Evolutionary conservation across 2,329 filamentous ascomycete species (phyloP), one percentile per base, ranked within the genome.

Genomic region (Tolypocladium ophioglossoides): DNA sequence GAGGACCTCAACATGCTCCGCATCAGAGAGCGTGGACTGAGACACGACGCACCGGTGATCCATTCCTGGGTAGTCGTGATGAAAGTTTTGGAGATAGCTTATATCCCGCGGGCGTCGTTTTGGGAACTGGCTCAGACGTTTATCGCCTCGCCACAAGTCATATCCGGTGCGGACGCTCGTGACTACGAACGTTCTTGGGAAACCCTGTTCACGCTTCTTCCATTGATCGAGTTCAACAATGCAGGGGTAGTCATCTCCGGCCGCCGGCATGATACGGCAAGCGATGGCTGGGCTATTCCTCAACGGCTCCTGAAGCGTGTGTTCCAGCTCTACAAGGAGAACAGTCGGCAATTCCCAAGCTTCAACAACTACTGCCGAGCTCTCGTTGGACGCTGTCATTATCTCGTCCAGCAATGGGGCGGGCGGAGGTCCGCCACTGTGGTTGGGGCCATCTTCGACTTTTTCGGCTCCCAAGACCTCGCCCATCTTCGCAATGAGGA

Each of bases 321-420:
- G 14, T 83, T 86, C 53, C 68, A 78, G 22, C 62, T 84, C 2
- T 87, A 86, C 62, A 72, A 74, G 56, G 67, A 68, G n/a, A 80
- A 83, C 53, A 62, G 67, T 3, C 74, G 74, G 24, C 83, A 86
- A 60, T 66, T 76, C 1, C 72, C 81, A 2, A 79, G 80, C 61
- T 86, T 86, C 72, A 86, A 85, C 58, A 78, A 80, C 56, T 87
- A 87, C 61, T 84, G 80, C 56, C 76, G 79, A 20, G 77, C 80
- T 7, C 64, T 84, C 5, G 69, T 86, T 35, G 74, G 74, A 20
- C 78, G 84, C 34, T 87, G 84, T 57, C 78, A 86, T 62, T 79
- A 79, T 62, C 73, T 86, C 11, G 78, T 85, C 49, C 72, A 78
- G 55, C 78, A 83, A 64, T 87, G 84, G 84, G 81, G 81, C 4